phyloP scores from a whole-genome alignment of 2,329 filamentous ascomycete genomes.

The Canariomyces notabilis region DNA sequence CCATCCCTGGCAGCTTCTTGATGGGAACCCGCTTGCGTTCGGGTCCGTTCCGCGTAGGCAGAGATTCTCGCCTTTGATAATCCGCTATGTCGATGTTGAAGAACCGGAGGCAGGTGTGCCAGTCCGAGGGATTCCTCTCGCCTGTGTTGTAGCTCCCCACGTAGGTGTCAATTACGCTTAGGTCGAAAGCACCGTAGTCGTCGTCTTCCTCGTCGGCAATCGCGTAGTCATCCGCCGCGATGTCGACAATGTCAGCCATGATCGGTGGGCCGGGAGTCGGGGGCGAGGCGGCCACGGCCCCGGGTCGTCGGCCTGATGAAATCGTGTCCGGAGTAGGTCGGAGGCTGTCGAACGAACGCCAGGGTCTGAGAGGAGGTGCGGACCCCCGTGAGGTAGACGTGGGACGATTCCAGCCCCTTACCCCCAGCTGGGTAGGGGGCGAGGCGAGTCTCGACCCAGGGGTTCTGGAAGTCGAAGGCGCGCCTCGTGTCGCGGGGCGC shows the following conservation, averaged over 20 bases:
- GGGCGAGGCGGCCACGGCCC: neutral
- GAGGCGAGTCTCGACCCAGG: no score
- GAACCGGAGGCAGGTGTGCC: conserved; percentile 17
- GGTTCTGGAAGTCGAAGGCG: no score
- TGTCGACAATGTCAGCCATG: neutral
- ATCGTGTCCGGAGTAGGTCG: no score
- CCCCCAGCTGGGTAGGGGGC: no score
- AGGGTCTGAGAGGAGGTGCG: no score
- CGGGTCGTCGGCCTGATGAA: neutral
- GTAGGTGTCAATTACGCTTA: conserved; percentile 18
- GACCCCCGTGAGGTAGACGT: no score
- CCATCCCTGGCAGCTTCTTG: conserved; percentile 19
- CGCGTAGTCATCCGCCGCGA: conserved; percentile 2
- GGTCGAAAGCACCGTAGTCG: conserved; percentile 18
- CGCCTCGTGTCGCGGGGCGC: no score
- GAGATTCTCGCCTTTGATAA: conserved; percentile 3
- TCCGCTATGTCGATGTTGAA: conserved; percentile 15
- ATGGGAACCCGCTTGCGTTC: conserved; percentile 17
- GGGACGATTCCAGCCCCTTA: no score
- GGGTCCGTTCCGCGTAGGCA: neutral
- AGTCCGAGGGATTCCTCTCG: conserved; percentile 8
- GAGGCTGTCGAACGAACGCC: neutral
- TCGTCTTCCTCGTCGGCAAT: conserved; percentile 10
- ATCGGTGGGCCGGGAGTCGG: neutral
- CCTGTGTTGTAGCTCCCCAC: conserved; percentile 20